A percentile compares a stretch with the other conserved stretches of the same genome.
Conservation (phyloP, 805 yeast genomes). For the Cyberlindnera xishuangbannaensis region DNA sequence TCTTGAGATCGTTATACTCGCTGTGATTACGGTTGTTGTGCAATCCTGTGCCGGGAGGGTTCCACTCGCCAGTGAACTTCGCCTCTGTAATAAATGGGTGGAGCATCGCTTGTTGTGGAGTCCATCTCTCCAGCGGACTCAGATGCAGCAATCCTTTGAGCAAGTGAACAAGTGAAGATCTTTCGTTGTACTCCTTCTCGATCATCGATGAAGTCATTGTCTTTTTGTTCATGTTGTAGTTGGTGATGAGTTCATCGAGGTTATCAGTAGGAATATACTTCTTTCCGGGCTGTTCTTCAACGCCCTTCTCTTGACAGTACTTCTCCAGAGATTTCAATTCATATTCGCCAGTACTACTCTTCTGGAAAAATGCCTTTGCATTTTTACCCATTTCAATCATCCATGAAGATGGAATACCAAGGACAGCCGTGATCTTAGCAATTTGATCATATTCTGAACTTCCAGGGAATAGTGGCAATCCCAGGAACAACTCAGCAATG, state of each 20-base stretch:
- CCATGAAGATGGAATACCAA: constrained; percentile 89
- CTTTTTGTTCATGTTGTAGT: constrained; percentile 63
- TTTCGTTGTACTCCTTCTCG: constrained; percentile 69
- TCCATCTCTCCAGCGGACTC: constrained; percentile 92
- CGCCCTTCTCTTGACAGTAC: constrained; percentile 46
- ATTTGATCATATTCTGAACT: constrained; percentile 90
- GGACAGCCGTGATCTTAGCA: constrained; percentile 70
- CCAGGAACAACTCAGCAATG: constrained; percentile 82
- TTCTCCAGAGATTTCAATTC: constrained; percentile 36
- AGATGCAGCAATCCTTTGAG: constrained; percentile 69
- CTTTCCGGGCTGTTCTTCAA: constrained; percentile 72
- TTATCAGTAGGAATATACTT: constrained; percentile 67
- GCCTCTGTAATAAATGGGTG: constrained; percentile 84
- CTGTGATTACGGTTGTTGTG: background rate
- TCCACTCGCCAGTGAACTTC: constrained; percentile 48
- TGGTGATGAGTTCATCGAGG: constrained; percentile 67
- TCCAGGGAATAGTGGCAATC: constrained; percentile 93
- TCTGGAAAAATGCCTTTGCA: constrained; percentile 51
- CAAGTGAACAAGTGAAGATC: constrained; percentile 71
- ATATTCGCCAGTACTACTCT: constrained; percentile 17
- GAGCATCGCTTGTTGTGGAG: constrained; percentile 89
- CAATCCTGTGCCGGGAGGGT: constrained; percentile 38
- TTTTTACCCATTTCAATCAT: constrained; percentile 96
- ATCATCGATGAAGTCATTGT: constrained; percentile 40
- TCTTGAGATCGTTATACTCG: constrained; percentile 8